Evolutionary conservation across 2,329 filamentous ascomycete species (phyloP), one percentile per base, ranked within the genome.

Genomic region (Arthrobotrys musiformis): DNA sequence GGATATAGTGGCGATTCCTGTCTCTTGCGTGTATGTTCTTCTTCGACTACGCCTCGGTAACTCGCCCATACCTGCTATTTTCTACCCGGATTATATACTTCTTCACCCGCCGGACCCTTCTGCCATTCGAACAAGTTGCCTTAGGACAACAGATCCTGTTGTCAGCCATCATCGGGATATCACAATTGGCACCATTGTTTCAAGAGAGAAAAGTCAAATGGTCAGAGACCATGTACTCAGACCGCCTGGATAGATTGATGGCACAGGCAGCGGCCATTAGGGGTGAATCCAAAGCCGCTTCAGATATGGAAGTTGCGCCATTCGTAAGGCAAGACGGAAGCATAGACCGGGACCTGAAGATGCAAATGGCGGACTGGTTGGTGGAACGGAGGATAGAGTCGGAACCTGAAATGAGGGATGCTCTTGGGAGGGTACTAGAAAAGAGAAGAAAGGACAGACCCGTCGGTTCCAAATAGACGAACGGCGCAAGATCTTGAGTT

Each of bases 121-220:
- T 98, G 2, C 94, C 94, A 1, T 99, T 95, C 82, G 94, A 99
- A 84, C 86, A 92, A 80, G 87, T 97, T 70, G 85, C 87, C 13
- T 88, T 98, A 5, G 89, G 91, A 4, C 90, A 94, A 76, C 92
- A 92, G 82, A 85, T 93, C 22, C 89, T 90, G 15, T 85, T 98
- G 62, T 94, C 93, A 1, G 84, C 93, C 26, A 94, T 93, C 83
- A 93, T 97, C 79, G 94, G 92, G 61, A 88, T 97, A 72, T 90
- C 90, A 4, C 93, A 97, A 83, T 87, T 96, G 61, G 91, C 91
- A 0, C 92, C 93, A 2, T 84, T 93, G 3, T 84, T 92, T 11
- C 84, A 83, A 56, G 84, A 81, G 79, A 84, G 84, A 78, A 84
- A 81, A 79, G 82, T 70, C 79, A 82, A 81, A 66, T 82, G 79